Conservation (phyloP, 2,329 filamentous ascomycete genomes). For the Colletotrichum costaricense region DNA sequence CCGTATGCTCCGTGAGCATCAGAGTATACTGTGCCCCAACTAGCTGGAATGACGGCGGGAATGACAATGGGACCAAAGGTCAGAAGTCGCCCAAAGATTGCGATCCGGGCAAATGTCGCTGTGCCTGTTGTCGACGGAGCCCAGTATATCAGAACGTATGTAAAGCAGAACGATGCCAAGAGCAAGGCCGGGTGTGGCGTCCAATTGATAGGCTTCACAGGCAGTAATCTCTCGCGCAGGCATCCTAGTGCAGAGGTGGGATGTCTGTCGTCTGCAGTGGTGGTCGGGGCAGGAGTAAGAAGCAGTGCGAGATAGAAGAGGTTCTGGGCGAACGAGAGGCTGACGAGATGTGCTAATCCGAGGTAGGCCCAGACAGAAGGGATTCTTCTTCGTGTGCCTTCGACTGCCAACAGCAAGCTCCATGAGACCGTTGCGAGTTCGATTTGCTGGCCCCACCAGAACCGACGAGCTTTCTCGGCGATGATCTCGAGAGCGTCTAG, state of each 20-base stretch:
- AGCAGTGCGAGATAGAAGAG: conserved; percentile 71
- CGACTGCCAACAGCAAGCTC: conserved; percentile 67
- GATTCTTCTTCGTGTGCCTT: conserved; percentile 68
- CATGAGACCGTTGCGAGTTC: conserved; percentile 65
- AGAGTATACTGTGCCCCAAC: conserved; percentile 58
- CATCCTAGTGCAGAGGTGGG: conserved; percentile 44
- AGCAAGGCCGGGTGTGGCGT: conserved; percentile 51
- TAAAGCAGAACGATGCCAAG: conserved; percentile 46
- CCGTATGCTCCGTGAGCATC: conserved; percentile 52
- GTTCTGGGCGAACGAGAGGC: conserved; percentile 71
- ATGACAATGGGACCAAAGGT: conserved; percentile 59
- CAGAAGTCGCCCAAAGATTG: conserved; percentile 48
- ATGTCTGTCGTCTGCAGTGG: conserved; percentile 41
- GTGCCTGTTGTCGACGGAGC: conserved; percentile 55
- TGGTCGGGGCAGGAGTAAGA: conserved; percentile 63
- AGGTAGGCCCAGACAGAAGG: conserved; percentile 67
- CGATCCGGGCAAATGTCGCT: conserved; percentile 49
- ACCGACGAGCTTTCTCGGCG: conserved; percentile 63
- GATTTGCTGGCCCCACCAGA: conserved; percentile 73
- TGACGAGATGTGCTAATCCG: conserved; percentile 68
- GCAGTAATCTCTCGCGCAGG: conserved; percentile 45
- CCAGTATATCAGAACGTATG: conserved; percentile 48
- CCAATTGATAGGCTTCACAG: conserved; percentile 58
- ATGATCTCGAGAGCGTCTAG: conserved; percentile 65
- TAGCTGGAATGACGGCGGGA: conserved; percentile 58